Conservation (phyloP, 179 eudicot genomes). For the Amaranthus tricolor region DNA sequence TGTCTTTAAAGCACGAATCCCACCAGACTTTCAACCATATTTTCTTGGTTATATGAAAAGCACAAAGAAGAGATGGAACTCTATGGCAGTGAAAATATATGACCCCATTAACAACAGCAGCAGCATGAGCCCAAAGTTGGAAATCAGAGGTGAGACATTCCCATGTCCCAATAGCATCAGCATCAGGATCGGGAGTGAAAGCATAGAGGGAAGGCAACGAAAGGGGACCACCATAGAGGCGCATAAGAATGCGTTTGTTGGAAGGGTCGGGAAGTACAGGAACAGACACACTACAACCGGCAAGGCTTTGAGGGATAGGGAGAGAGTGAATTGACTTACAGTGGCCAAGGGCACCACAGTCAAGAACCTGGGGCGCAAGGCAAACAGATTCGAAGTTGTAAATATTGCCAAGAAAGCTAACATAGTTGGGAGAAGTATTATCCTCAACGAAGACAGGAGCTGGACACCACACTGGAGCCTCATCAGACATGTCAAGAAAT, state of each 20-base stretch:
- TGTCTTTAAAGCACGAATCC: constrained; percentile 9
- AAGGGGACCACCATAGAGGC: neutral
- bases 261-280: constrained; percentile 2
- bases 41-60: constrained; percentile 4
- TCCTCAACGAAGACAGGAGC: no score
- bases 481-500: constrained; percentile 5
- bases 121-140: neutral
- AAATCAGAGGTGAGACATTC: neutral
- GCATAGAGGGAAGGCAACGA: constrained; percentile 1
- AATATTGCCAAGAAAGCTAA: neutral
- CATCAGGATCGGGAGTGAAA: neutral
- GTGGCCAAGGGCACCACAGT: neutral
- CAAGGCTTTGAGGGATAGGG: neutral
- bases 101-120: constrained; percentile 8
- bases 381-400: neutral
- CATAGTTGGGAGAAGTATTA: neutral
- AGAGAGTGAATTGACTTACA: neutral
- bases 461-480: neutral
- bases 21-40: neutral
- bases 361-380: constrained; percentile 4
- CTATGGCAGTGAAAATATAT: neutral
- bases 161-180: neutral
- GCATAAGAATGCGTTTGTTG: constrained; percentile 4
- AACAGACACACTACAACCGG: neutral
- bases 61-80: constrained; percentile 3